Conservation (phyloP, 179 eudicot genomes). For the Silene vulgaris region DNA sequence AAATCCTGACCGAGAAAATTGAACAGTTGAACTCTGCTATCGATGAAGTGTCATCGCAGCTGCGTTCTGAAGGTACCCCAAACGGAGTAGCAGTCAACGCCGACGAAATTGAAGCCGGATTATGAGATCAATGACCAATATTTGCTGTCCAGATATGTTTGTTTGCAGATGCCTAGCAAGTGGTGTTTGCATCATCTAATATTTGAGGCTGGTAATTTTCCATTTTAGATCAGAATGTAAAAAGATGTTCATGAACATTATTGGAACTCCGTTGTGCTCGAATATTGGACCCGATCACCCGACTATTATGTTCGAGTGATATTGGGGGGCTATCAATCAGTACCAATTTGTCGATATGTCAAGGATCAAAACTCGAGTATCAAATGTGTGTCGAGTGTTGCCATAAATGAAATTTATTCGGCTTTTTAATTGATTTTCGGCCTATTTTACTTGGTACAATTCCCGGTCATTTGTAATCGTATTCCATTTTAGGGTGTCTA, state of each 20-base stretch:
- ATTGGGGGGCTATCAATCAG: too few relatives aligned
- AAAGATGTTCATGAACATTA: neutral
- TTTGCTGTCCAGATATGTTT: neutral
- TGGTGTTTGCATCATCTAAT: neutral
- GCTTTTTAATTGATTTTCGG: too few relatives aligned
- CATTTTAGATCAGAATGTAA: neutral
- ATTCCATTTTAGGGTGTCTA: too few relatives aligned
- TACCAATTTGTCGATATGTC: too few relatives aligned
- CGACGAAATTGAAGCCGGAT: conserved; percentile 32
- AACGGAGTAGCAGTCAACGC: conserved; percentile 45
- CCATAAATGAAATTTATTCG: too few relatives aligned
- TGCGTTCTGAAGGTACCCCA: conserved; percentile 48
- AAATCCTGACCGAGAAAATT: conserved; percentile 66
- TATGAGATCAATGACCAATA: conserved; percentile 5
- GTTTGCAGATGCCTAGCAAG: neutral
- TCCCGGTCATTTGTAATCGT: too few relatives aligned
- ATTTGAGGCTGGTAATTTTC: neutral
- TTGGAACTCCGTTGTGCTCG: neutral
- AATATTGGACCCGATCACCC: too few relatives aligned
- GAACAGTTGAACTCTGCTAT: conserved; percentile 74
- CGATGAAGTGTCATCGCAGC: conserved; percentile 61
- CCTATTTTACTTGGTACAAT: too few relatives aligned
- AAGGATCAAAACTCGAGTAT: too few relatives aligned
- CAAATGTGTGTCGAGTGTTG: too few relatives aligned
- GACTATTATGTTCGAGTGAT: too few relatives aligned